phyloP scores from a whole-genome alignment of 2,329 filamentous ascomycete genomes.

The Botrytis deweyae region DNA sequence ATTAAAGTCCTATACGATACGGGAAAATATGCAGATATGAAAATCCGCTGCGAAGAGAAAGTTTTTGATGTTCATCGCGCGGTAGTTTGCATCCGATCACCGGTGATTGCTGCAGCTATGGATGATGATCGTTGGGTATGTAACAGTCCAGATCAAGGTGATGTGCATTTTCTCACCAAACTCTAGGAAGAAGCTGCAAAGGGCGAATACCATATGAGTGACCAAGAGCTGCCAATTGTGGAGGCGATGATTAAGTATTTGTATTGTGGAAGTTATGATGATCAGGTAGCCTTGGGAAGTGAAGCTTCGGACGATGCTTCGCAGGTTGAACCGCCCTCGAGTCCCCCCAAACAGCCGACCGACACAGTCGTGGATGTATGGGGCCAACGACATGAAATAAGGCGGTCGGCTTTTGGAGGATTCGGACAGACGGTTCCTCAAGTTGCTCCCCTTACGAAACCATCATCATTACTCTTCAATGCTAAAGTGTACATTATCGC shows the following conservation, averaged over 20 bases:
- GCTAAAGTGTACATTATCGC: constrained; percentile 29
- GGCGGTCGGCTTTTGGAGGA: neutral
- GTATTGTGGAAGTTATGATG: constrained; percentile 46
- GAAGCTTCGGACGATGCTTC: neutral
- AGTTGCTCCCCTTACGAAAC: neutral
- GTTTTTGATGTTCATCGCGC: constrained; percentile 28
- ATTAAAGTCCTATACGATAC: constrained; percentile 17
- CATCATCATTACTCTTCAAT: constrained; percentile 22
- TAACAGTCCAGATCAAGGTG: neutral
- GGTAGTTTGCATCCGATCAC: constrained; percentile 30
- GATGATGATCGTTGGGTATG: constrained; percentile 27
- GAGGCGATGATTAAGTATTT: constrained; percentile 77
- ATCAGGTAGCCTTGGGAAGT: neutral
- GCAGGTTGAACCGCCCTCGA: neutral
- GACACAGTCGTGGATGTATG: neutral
- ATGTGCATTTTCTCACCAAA: neutral
- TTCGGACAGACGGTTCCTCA: neutral
- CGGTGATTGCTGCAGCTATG: constrained; percentile 26
- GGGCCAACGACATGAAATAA: neutral
- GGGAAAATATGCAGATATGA: constrained; percentile 29
- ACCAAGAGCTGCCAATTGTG: constrained; percentile 67
- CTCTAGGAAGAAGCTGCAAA: constrained; percentile 10
- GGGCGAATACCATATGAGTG: constrained; percentile 52
- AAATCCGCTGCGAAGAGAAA: constrained; percentile 25
- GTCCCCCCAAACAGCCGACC: neutral